A percentile compares a stretch with the other conserved stretches of the same genome.
Conservation (phyloP, 805 yeast genomes). For the Crinitomyces ghanaensis region DNA sequence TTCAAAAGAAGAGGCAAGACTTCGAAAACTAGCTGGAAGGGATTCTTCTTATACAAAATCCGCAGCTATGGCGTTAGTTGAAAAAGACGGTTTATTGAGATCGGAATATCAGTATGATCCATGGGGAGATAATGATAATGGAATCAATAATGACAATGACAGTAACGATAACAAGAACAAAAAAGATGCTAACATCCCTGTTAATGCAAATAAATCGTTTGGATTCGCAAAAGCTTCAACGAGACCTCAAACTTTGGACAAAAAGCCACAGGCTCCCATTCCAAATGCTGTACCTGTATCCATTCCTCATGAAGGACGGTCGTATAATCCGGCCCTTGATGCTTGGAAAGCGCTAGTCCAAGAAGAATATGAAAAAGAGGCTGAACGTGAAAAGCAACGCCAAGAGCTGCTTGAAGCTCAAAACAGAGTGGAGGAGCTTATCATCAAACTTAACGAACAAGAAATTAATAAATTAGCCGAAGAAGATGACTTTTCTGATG, state of each 20-base stretch:
- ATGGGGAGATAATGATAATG: constrained; percentile 40
- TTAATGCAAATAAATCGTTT: constrained; percentile 16
- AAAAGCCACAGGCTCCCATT: constrained; percentile 46
- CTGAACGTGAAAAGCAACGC: constrained; percentile 54
- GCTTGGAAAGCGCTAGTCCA: constrained; percentile 69
- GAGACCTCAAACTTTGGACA: constrained; percentile 35
- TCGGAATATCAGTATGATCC: constrained; percentile 44
- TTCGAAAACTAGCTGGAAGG: constrained; percentile 71
- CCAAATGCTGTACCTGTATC: constrained; percentile 31
- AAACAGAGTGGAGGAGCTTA: constrained; percentile 51
- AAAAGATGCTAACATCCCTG: neutral
- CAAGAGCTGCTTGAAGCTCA: constrained; percentile 50
- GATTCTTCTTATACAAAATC: constrained; percentile 38
- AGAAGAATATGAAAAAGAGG: constrained; percentile 55
- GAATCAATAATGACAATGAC: too few species aligned
- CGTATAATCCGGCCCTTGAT: constrained; percentile 80
- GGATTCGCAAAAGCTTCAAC: constrained; percentile 17
- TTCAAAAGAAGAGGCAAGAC: constrained; percentile 47
- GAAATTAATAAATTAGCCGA: constrained; percentile 20
- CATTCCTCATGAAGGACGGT: constrained; percentile 74
- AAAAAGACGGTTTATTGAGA: constrained; percentile 51
- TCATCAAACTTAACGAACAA: constrained; percentile 36
- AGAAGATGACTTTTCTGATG: constrained; percentile 22
- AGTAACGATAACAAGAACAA: constrained; percentile 8
- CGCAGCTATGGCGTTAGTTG: constrained; percentile 40